Percentiles rank a stretch among this genome's conserved stretches.
phyloP scores from a whole-genome alignment of 108 stramenopile species.

The Cyclotella atomus region DNA sequence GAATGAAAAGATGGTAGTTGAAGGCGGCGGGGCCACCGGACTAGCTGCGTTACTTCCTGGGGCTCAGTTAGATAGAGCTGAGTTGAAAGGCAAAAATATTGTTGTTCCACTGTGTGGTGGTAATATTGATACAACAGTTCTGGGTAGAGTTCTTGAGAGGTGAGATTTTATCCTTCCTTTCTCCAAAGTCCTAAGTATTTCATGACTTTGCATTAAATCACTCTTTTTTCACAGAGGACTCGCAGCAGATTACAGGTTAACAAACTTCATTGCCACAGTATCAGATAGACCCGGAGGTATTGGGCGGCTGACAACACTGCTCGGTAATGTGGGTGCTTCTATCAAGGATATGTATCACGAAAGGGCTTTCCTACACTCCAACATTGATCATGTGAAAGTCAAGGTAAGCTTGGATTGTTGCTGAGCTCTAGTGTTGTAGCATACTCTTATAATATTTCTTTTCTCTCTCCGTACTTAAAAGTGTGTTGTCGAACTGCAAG shows the following conservation, averaged over 20 bases:
- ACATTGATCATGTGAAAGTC: constrained; percentile 92
- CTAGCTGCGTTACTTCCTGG: constrained; percentile 93
- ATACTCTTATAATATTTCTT: not conserved
- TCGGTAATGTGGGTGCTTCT: constrained; percentile 73
- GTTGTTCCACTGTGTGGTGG: constrained; percentile 97
- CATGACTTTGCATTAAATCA: not conserved
- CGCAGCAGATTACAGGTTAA: constrained; percentile 92
- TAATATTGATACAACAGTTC: constrained; percentile 95
- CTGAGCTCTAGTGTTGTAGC: not conserved
- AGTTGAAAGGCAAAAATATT: constrained; percentile 91
- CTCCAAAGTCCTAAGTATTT: not conserved
- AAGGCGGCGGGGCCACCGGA: constrained; percentile 92
- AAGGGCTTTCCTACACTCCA: constrained; percentile 93
- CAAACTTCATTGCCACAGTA: constrained; percentile 92
- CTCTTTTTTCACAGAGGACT: constrained; percentile 65
- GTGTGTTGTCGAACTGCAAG: constrained; percentile 86
- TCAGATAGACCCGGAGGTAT: constrained; percentile 93
- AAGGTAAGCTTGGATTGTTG: no score
- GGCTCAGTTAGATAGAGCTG: constrained; percentile 79
- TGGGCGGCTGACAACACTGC: constrained; percentile 68
- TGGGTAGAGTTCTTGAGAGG: constrained; percentile 74
- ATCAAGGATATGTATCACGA: constrained; percentile 98
- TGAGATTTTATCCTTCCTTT: not conserved
- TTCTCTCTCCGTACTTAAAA: constrained; percentile 4
- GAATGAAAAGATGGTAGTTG: constrained; percentile 95